A percentile compares a stretch with the other conserved stretches of the same genome.
These are phyloP conservation scores for Apiotrichum akiyoshidainum DNA, from an alignment of 1,284 basidiomycete genomes.

Conservation along the genomic window DNA sequence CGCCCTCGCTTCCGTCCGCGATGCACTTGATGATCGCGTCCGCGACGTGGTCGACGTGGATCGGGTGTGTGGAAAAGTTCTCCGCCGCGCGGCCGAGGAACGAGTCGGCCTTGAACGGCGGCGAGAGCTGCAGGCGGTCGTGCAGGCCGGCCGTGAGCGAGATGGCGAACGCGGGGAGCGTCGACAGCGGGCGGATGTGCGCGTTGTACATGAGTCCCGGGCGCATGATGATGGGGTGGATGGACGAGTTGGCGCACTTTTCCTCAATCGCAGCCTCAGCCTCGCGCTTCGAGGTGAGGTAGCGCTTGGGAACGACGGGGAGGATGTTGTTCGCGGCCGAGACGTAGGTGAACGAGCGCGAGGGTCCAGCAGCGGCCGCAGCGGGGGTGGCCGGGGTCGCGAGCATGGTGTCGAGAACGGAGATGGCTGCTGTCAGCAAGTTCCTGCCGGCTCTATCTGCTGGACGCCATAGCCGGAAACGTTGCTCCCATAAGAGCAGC, in stretches of 20 bases:
- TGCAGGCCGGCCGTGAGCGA: conserved; percentile 70
- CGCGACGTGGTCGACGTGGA: conserved; percentile 95
- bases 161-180: conserved; percentile 77
- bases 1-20: conserved; percentile 57
- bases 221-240: conserved; percentile 66
- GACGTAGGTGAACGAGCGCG: conserved; percentile 76
- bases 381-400: conserved; percentile 14
- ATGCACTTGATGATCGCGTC: conserved; percentile 61
- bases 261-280: conserved; percentile 59
- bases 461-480: too few relatives aligned
- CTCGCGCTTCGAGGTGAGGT: conserved; percentile 85
- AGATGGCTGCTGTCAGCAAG: conserved; percentile 57
- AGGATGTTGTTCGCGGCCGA: conserved; percentile 92
- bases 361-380: conserved; percentile 10
- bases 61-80: conserved; percentile 75
- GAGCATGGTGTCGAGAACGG: conserved; percentile 69
- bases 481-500: neutral
- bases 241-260: conserved; percentile 3
- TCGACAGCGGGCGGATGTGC: conserved; percentile 80
- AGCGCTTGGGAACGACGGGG: conserved; percentile 76
- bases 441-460: neutral
- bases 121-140: conserved; percentile 60
- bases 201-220: conserved; percentile 97
- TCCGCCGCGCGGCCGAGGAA: conserved; percentile 46
- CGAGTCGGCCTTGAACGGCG: conserved; percentile 53